Evolutionary conservation across 176 grass and related monocot species (phyloP), one percentile per base, ranked within the genome.

Genomic region (Rhipidocladum racemiflorum): DNA sequence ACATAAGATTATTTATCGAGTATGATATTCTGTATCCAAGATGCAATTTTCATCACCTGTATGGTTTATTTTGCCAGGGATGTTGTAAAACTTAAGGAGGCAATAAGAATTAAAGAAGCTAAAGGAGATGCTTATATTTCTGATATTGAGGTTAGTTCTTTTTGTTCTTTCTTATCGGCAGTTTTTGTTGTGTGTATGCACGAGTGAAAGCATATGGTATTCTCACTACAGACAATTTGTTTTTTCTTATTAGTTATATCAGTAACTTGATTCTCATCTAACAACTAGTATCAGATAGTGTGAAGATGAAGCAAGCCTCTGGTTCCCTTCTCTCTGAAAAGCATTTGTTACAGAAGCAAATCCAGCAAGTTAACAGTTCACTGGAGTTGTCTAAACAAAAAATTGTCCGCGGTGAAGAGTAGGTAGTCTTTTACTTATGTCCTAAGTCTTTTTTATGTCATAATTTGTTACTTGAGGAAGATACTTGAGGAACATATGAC

Each of bases 201-300:
- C n/a, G 43, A 24, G 61, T 82, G 29, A 84, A 78, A 78, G 35
- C 75, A 51, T 81, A 74, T 76, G 57, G 45, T 85, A 27, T 81
- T 84, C 69, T 82, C 50, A 51, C 68, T 25, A 65, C 78, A 98
- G 95, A 95, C n/a, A n/a, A n/a, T n/a, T n/a, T n/a, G n/a, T 50
- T 56, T 68, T 79, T 4, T 75, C 4, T 24, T 76, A 1, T 61
- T 36, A 6, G 43, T 42, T 85, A 4, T 30, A n/a, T 64, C 38
- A 56, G 25, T 89, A 86, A 89, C 38, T 89, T 57, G 51, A 25
- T 75, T 91, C 35, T 79, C 35, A 75, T 85, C 21, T 80, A 44
- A 70, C 95, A 97, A 88, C 87, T 95, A 71, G 92, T 98, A 82
- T 98, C 95, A 11, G 92, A 98, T 81, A 95, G 92, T 85, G 92